phyloP scores from a whole-genome alignment of 305 asterid species.

The Ajuga reptans region DNA sequence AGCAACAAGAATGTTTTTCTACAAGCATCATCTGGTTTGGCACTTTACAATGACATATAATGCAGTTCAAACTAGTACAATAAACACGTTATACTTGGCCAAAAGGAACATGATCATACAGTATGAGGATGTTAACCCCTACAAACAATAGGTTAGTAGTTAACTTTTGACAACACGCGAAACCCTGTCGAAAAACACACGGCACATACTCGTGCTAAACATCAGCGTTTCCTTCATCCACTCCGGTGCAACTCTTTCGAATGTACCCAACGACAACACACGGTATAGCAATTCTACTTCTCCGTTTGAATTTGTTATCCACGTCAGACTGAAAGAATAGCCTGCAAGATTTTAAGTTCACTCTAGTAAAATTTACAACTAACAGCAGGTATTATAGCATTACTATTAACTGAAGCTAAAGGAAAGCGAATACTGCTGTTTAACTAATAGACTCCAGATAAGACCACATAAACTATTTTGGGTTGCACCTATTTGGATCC shows the following conservation, averaged over 20 bases:
- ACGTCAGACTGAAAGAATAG: constrained; percentile 65
- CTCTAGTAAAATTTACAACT: too few species aligned
- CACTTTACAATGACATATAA: too few species aligned
- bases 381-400: not conserved
- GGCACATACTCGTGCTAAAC: constrained; percentile 68
- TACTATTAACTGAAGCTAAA: not conserved
- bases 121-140: not conserved
- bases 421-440: not conserved
- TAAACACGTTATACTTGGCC: not conserved
- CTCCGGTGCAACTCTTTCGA: constrained; percentile 75
- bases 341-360: constrained; percentile 50
- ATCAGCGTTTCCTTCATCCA: constrained; percentile 72
- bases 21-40: too few species aligned
- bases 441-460: not conserved
- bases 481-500: not conserved
- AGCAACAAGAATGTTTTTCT: too few species aligned
- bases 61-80: not conserved
- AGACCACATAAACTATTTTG: not conserved
- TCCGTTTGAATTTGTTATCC: constrained; percentile 43
- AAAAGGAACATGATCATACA: constrained; percentile 8
- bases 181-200: constrained; percentile 55
- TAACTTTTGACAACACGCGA: constrained; percentile 40
- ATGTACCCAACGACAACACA: constrained; percentile 61
- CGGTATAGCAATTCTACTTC: constrained; percentile 56
- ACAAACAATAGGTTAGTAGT: not conserved